Conservation (phyloP, 2,329 filamentous ascomycete species). For the Aspergillus neoniger region DNA sequence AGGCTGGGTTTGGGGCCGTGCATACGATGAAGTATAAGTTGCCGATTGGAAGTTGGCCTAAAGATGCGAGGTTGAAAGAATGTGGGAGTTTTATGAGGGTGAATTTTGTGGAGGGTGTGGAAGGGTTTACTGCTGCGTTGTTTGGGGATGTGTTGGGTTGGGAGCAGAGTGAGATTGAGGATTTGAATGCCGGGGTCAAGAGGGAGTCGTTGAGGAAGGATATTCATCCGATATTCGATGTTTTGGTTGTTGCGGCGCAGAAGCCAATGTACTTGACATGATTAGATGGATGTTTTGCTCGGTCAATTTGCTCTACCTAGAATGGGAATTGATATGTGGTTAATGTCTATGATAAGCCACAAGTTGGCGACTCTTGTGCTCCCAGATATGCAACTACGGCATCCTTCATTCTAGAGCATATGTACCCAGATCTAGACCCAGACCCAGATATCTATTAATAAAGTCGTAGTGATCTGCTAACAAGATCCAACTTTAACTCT, state of each 20-base stretch:
- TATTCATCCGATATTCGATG: slow-evolving; percentile 20
- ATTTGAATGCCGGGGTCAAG: slow-evolving; percentile 18
- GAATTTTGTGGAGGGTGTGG: slow-evolving; percentile 22
- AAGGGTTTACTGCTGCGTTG: slow-evolving; percentile 19
- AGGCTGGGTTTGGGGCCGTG: slow-evolving; percentile 17
- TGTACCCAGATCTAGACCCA: too few species aligned
- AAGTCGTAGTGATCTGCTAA: too few species aligned
- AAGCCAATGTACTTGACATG: slow-evolving; percentile 5
- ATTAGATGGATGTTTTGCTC: too few species aligned
- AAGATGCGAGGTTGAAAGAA: slow-evolving; percentile 19
- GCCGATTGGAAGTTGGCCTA: slow-evolving; percentile 20
- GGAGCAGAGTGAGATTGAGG: slow-evolving; percentile 13
- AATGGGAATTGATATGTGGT: too few species aligned
- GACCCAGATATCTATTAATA: too few species aligned
- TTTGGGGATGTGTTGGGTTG: slow-evolving; percentile 19
- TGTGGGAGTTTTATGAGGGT: slow-evolving; percentile 17
- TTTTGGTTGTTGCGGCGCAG: slow-evolving; percentile 16
- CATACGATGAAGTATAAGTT: slow-evolving; percentile 11
- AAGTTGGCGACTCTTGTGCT: too few species aligned
- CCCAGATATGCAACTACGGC: too few species aligned
- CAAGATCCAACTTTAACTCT: too few species aligned
- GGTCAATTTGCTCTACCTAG: too few species aligned
- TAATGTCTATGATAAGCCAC: too few species aligned
- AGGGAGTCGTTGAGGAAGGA: slow-evolving; percentile 13
- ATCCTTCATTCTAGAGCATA: too few species aligned